Percentiles rank a stretch among this genome's conserved stretches.
Evolutionary conservation across 352 stramenopile species (phyloP).

Genomic region (Pythium rhizo-oryzae): DNA sequence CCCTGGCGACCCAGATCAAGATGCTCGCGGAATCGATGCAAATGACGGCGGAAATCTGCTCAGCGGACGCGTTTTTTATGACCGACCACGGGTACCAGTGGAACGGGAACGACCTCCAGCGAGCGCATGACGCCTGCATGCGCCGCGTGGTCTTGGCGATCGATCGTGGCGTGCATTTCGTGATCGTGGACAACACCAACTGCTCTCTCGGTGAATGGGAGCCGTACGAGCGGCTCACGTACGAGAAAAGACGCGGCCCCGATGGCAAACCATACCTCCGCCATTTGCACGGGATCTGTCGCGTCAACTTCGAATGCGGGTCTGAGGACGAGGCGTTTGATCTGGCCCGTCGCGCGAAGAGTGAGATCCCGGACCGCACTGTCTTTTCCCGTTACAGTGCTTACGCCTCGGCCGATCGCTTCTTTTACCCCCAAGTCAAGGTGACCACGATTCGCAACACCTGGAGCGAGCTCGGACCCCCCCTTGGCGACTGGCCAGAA

Average conservation of each 20-base stretch:
- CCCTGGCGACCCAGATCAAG: neutral
- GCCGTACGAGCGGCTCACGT: conserved; percentile 6
- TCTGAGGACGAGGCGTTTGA: neutral
- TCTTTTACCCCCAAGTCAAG: neutral
- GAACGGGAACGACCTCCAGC: neutral
- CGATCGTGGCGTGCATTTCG: neutral
- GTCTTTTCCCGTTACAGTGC: neutral
- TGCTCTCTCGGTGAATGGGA: neutral
- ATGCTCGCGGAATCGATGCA: neutral
- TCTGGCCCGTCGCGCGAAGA: neutral
- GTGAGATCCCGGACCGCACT: neutral
- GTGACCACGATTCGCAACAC: neutral
- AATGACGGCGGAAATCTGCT: conserved; percentile 6
- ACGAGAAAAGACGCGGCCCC: neutral
- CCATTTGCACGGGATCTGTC: neutral
- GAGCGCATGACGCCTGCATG: neutral
- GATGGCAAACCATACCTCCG: neutral
- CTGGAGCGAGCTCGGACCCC: neutral
- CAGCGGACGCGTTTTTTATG: conserved; percentile 2
- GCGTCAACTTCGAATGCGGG: conserved; percentile 2
- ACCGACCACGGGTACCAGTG: neutral
- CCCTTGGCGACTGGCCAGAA: too few species aligned
- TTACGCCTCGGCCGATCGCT: neutral
- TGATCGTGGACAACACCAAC: conserved; percentile 5
- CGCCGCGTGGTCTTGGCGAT: conserved; percentile 1